Evolutionary conservation across 2,329 filamentous ascomycete genomes (phyloP).

Genomic region (Claviceps sp.): DNA sequence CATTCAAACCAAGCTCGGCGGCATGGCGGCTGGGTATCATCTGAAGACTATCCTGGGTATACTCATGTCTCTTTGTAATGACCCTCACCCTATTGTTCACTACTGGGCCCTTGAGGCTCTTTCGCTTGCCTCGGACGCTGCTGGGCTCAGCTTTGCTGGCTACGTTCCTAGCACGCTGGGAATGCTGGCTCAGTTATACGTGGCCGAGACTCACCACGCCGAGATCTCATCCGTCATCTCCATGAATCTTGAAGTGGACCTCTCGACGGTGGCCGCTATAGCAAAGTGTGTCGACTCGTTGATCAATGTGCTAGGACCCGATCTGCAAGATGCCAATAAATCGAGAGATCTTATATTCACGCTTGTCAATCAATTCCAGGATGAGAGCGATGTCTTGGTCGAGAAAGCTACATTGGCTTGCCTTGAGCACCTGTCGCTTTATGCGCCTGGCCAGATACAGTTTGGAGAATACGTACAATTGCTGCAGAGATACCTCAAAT

Average conservation of each 20-base stretch:
- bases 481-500: constrained; percentile 65
- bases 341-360: constrained; percentile 86
- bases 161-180: constrained; percentile 85
- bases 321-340: constrained; percentile 84
- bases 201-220: constrained; percentile 79
- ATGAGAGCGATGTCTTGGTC: constrained; percentile 57
- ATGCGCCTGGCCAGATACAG: constrained; percentile 77
- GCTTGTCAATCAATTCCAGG: constrained; percentile 68
- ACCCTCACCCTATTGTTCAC: constrained; percentile 88
- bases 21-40: constrained; percentile 94
- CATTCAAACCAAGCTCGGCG: constrained; percentile 89
- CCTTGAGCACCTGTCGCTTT: constrained; percentile 81
- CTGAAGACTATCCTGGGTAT: constrained; percentile 96
- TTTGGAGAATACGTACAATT: constrained; percentile 72
- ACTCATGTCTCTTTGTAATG: constrained; percentile 92
- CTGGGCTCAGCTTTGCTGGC: constrained; percentile 79
- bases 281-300: constrained; percentile 86
- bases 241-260: constrained; percentile 80
- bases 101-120: constrained; percentile 92
- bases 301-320: constrained; percentile 90
- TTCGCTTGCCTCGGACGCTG: constrained; percentile 75
- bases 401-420: constrained; percentile 69
- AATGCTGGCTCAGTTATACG: constrained; percentile 87
- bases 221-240: constrained; percentile 68
- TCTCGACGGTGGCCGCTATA: constrained; percentile 70